Base-by-base conservation (phyloP, 2,329 filamentous ascomycete species). In the Chaetoscypha palmicola region DNA sequence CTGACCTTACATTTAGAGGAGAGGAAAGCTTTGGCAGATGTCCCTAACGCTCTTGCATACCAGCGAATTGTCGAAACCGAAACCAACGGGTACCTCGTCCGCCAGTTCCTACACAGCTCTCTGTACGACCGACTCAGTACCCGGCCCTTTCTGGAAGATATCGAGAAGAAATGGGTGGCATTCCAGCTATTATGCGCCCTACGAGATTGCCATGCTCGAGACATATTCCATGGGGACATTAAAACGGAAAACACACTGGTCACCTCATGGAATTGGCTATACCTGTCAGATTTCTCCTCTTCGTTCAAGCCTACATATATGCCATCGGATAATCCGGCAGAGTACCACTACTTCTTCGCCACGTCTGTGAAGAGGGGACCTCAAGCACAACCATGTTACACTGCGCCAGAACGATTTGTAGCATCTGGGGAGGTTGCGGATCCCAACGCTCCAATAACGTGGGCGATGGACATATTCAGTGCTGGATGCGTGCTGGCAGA, bases 401-500 rank as follows among this genome's bases (percentile, higher is more conserved):
- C 98, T 21, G 94, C 94, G 0, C 92, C 92, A 1, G 94, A 98
- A 63, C 76, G 92, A 32, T 98, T 98, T 62, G 72, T 92, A 14
- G 78, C 79, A 3, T 73, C 83, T 2, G 82, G 80, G 17, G 77
- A 83, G 53, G 74, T 79, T 16, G 74, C 79, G 5, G 76, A 82
- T 43, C 63, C 77, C 62, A 70, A 78, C 68, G 66, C 81, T 58
- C 81, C 74, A 3, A 68, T 84, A 41, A 83, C 79, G 37, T 96
- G 91, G 90, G 91, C 92, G 28, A 98, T 98, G 94, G 92, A 98
- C 62, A 83, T 98, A 26, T 98, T 98, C 69, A 97, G 92, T 64
- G 85, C 84, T 17, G 92, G 92, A 5, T 98, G 94, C 62, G 90
- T 97, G 30, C 94, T 98, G 58, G 92, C 92, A 1, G 92, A 98